Base-by-base conservation (phyloP, 345 rosid genomes). In the Salix dunnii region DNA sequence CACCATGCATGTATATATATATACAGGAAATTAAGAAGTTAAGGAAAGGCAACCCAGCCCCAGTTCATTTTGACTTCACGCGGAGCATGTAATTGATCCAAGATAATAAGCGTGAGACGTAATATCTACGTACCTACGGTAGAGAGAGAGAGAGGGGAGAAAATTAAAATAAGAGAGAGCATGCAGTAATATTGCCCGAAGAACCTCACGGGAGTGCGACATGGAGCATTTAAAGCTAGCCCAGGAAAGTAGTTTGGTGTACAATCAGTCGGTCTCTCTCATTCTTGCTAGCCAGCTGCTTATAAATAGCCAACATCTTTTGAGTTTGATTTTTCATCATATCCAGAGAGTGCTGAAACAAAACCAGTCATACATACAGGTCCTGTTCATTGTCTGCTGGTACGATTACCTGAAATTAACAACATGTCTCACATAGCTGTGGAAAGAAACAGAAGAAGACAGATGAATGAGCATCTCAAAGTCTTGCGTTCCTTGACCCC, bases 381-480 rank as follows among this genome's bases (percentile, higher is more conserved):
- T 35, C 0, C 27, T 20, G 10, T n/a, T 23, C 63, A 58, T 1
- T 20, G 18, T 36, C 16, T 30, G 23, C 14, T 28, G 40, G n/a
- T 18, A 14, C 31, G 16, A 33, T 7, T 5, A 36, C 40, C 20
- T 18, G 21, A 5, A 31, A 6, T 2, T 27, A 38, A 8, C 42
- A 74, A 7, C 51, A 94, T 94, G 97, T 88, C 97, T 77, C 97
- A 93, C 82, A 89, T 93, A 75, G 89, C 95, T 18, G 94, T 94
- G 67, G 99, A 94, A 83, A 87, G 99, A 74, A 93, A 94, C 84
- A 89, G 99, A 81, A 93, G 99, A 84, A 89, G 88, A 67, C 97
- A 91, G 86, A 94, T 93, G 97, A 92, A 94, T 67, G 97, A 94
- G 27, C 90, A 94, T 79, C 97, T 94, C 89, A 91, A 88, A 78